Base-by-base conservation (phyloP, 2,329 filamentous ascomycete species). In the Colletotrichum tropicicola region DNA sequence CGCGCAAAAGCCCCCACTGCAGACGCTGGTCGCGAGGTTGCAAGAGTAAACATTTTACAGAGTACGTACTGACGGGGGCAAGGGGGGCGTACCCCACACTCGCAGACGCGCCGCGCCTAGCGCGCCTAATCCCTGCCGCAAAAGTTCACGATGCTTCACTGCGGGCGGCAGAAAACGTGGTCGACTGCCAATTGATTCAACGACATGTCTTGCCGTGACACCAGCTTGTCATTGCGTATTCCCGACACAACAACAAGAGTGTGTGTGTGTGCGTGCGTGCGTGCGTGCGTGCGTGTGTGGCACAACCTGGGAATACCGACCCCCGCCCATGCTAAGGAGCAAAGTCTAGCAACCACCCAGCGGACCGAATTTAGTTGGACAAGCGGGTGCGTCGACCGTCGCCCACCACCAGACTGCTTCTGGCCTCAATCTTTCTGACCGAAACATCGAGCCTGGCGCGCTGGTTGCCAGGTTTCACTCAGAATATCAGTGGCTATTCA, bases 91-190 rank as follows among this genome's bases (percentile, higher is more conserved):
- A 53, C 52, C 45, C 63, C 59, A 64, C 59, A 64, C n/a, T 13
- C 21, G 19, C 65, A 56, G 61, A 59, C 48, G 61, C 62, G 49
- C 27, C 37, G 65, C 65, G 65, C 17, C 52, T 67, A 62, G 43
- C 62, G 65, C 65, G 65, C 44, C 39, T 62, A 52, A 67, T 35
- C 52, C 59, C 48, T 64, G 52, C 43, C 23, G 25, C 25, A 28
- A 44, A 49, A 58, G 12, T 43, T 66, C 59, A 65, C 57, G 49
- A 65, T 65, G 57, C 57, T 61, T 62, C 57, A 56, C 39, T 30
- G n/a, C 35, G 17, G 49, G 58, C 49, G 49, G 35, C 57, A 61
- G 49, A 51, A 62, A 56, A 45, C 45, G 49, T 56, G 49, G 57
- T 49, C 37, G 27, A 45, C 12, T 44, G 45, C 44, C 28, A 19